These are phyloP conservation scores for Yarrowia sp. DNA, from an alignment of 805 yeast genomes.

Conservation along the genomic window DNA sequence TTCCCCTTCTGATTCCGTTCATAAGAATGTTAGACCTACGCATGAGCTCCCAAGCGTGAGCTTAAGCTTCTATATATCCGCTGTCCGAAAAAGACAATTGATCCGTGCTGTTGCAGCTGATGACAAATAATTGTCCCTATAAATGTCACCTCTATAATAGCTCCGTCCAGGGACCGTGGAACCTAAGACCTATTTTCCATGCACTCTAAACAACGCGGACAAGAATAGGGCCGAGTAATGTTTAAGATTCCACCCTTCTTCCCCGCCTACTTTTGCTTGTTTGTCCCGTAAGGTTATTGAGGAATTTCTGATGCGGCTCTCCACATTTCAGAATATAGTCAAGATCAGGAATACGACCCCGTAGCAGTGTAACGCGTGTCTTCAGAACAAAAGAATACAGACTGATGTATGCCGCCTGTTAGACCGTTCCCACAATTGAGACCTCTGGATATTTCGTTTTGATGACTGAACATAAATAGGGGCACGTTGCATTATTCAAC, in stretches of 20 bases:
- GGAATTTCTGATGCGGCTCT: not conserved
- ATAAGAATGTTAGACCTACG: too few relatives aligned
- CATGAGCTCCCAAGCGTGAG: not conserved
- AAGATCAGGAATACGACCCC: not conserved
- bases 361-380: not conserved
- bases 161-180: not conserved
- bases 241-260: not conserved
- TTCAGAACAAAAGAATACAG: too few relatives aligned
- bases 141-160: not conserved
- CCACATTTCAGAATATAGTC: not conserved
- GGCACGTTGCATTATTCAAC: too few relatives aligned
- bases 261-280: not conserved
- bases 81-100: conserved; percentile 1
- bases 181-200: not conserved
- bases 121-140: too few relatives aligned
- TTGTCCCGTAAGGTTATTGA: not conserved
- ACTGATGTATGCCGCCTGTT: too few relatives aligned
- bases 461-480: too few relatives aligned
- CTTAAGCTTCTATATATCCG: not conserved
- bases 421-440: too few relatives aligned
- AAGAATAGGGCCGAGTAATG: not conserved
- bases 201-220: not conserved
- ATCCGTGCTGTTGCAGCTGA: not conserved
- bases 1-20: too few relatives aligned
- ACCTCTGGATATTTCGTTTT: too few relatives aligned